Conservation (phyloP, 257 asterid genomes). For the Solanum chmielewskii region DNA sequence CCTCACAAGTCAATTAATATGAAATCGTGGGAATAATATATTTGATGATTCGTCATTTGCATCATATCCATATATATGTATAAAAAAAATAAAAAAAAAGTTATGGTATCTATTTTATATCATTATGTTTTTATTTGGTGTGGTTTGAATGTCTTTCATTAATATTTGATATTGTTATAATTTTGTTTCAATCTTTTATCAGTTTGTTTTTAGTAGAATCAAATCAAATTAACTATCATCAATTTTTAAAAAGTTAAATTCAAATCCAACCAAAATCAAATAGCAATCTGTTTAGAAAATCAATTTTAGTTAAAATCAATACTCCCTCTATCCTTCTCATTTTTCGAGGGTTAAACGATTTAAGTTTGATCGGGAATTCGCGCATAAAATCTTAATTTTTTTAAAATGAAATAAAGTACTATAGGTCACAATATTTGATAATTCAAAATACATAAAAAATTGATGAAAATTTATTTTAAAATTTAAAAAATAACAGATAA, state of each 20-base stretch:
- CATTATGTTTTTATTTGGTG: background rate
- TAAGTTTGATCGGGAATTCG: too few relatives aligned
- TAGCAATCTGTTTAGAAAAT: background rate
- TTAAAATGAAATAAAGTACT: too few relatives aligned
- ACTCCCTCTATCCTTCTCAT: too few relatives aligned
- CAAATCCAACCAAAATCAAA: background rate
- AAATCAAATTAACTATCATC: background rate
- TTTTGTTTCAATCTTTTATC: background rate
- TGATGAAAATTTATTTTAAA: too few relatives aligned
- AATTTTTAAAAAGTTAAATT: background rate
- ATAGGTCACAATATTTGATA: too few relatives aligned
- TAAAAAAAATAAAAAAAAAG: background rate
- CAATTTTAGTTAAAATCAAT: background rate
- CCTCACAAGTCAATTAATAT: background rate
- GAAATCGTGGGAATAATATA: background rate
- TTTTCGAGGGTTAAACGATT: too few relatives aligned
- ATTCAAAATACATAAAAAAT: too few relatives aligned
- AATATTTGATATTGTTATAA: background rate
- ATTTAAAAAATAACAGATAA: too few relatives aligned
- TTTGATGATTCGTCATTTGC: background rate
- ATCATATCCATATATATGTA: background rate
- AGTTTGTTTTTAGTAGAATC: background rate
- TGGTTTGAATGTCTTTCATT: background rate
- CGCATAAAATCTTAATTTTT: too few relatives aligned
- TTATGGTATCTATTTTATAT: background rate